These are phyloP conservation scores for Neocallimastix lanati DNA, from an alignment of 192 early-diverging fungal species.

Conservation along the genomic window DNA sequence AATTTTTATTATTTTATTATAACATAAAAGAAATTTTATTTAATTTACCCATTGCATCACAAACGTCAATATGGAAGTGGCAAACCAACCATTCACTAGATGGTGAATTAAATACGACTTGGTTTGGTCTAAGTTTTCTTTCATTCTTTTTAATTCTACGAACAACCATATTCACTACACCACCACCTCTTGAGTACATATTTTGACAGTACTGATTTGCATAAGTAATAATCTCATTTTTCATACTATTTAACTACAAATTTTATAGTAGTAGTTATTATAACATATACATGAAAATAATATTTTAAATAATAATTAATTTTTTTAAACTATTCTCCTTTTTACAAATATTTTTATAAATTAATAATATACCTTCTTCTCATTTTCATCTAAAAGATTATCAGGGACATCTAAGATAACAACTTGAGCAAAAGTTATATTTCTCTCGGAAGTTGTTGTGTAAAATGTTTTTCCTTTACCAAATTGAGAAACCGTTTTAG, in stretches of 20 bases:
- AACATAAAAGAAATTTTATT: background rate
- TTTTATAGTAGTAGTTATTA: no score
- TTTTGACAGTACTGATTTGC: conserved; percentile 45
- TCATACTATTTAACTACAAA: conserved; percentile 11
- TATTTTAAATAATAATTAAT: no score
- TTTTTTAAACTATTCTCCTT: no score
- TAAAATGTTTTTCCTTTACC: conserved; percentile 28
- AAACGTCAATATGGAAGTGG: conserved; percentile 56
- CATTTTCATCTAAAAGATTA: conserved; percentile 10
- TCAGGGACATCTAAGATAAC: conserved; percentile 35
- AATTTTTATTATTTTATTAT: no score
- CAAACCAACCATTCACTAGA: conserved; percentile 45
- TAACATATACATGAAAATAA: no score
- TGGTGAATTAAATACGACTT: background rate
- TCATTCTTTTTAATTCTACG: background rate
- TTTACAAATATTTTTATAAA: no score
- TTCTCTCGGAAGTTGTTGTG: conserved; percentile 32
- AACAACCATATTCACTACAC: background rate
- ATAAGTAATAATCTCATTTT: conserved; percentile 18
- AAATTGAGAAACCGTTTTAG: conserved; percentile 37
- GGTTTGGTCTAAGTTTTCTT: background rate
- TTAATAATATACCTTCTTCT: conserved; percentile 11
- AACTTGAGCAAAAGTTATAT: conserved; percentile 54
- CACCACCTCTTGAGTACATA: conserved; percentile 49
- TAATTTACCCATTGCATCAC: conserved; percentile 50